Percentiles rank a stretch among this genome's conserved stretches.
phyloP scores from a whole-genome alignment of 169 alveolate genomes.

The Plasmodium cynomolgi region DNA sequence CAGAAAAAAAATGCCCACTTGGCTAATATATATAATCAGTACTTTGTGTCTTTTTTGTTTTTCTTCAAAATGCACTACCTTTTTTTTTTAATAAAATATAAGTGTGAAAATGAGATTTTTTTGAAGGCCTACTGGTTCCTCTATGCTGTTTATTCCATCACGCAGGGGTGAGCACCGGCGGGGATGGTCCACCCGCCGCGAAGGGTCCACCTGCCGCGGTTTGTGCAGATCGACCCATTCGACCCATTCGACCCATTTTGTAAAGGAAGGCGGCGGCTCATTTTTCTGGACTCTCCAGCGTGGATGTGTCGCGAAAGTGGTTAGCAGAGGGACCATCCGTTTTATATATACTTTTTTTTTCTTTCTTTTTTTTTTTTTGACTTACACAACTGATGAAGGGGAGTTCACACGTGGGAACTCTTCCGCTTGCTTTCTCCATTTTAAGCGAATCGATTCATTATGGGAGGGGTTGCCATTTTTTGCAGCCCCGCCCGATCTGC shows the following conservation, averaged over 20 bases:
- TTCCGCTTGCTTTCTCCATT: not conserved
- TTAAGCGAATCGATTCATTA: not conserved
- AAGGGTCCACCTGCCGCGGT: not conserved
- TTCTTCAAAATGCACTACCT: slow-evolving; percentile 63
- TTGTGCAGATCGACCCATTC: not conserved
- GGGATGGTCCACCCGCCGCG: not conserved
- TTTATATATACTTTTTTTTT: no score
- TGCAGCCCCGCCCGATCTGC: not conserved
- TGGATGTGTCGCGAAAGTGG: not conserved
- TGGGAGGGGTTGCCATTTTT: not conserved
- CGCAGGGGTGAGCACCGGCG: not conserved
- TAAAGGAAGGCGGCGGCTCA: not conserved
- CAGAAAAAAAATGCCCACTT: slow-evolving; percentile 10
- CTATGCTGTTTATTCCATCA: slow-evolving; percentile 36
- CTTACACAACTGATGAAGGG: not conserved
- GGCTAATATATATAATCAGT: slow-evolving; percentile 36
- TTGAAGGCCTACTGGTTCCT: slow-evolving; percentile 40
- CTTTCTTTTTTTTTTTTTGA: not conserved
- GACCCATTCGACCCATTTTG: not conserved
- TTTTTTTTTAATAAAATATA: slow-evolving; percentile 44
- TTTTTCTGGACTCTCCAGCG: not conserved
- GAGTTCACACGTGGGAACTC: not conserved
- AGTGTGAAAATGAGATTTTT: slow-evolving; percentile 31
- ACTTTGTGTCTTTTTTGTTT: slow-evolving; percentile 42
- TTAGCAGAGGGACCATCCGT: not conserved